Evolutionary conservation across 2,329 filamentous ascomycete genomes (phyloP).

Genomic region (Cladosporium oxysporum): DNA sequence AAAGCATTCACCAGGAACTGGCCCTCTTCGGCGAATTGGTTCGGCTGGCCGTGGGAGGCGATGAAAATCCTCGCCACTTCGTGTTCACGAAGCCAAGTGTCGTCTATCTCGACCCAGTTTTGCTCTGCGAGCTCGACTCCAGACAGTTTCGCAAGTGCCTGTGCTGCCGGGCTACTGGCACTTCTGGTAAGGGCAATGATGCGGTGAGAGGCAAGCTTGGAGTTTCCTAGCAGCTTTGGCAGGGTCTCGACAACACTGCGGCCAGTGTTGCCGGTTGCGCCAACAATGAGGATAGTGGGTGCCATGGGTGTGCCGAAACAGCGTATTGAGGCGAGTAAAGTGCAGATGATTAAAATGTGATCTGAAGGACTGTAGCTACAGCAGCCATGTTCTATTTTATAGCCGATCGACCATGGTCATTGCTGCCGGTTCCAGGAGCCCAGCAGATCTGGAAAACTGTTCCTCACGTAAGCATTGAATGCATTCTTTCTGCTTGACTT

Average conservation of each 20-base stretch:
- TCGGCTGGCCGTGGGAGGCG: constrained; percentile 41
- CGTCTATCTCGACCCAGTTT: constrained; percentile 43
- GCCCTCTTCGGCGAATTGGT: constrained; percentile 46
- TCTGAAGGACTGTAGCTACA: background rate
- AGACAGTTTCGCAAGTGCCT: constrained; percentile 38
- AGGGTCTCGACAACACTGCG: constrained; percentile 22
- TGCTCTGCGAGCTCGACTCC: constrained; percentile 40
- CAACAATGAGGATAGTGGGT: constrained; percentile 20
- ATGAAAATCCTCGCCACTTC: constrained; percentile 43
- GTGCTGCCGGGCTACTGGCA: constrained; percentile 25
- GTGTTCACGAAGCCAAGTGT: constrained; percentile 44
- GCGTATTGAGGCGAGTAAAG: background rate
- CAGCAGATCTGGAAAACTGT: background rate
- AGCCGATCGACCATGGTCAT: background rate
- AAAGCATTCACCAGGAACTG: constrained; percentile 41
- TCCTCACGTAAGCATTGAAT: background rate
- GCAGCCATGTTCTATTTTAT: background rate
- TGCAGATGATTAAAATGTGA: background rate
- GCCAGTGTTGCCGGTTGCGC: constrained; percentile 23
- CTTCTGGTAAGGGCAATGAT: background rate
- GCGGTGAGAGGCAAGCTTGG: background rate
- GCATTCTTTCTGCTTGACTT: background rate
- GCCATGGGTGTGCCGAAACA: background rate
- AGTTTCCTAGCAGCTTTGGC: constrained; percentile 20
- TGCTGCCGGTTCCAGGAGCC: background rate